Percentiles rank a stretch among this genome's conserved stretches.
phyloP scores from a whole-genome alignment of 768 basidiomycete species.

The Boletellus emodensis region DNA sequence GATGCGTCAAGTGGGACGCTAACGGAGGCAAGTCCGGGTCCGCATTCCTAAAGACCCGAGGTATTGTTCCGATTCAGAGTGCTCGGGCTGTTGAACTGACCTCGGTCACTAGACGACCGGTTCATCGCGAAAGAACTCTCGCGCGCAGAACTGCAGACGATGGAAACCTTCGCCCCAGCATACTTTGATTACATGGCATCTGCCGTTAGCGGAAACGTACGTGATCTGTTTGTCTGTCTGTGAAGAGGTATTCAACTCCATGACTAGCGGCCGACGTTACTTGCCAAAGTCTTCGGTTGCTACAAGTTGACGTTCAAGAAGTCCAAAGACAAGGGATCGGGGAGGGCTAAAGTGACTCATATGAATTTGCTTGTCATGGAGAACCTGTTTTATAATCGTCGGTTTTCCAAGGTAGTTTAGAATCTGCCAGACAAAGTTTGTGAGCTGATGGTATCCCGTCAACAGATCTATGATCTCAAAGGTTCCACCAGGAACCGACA shows the following conservation, averaged over 20 bases:
- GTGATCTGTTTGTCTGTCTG: conserved; percentile 23
- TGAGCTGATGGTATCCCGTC: neutral
- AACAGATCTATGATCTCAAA: conserved; percentile 93
- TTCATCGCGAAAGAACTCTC: conserved; percentile 98
- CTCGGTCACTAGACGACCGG: conserved; percentile 69
- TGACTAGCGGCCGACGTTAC: conserved; percentile 78
- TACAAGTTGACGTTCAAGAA: conserved; percentile 92
- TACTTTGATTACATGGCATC: conserved; percentile 99
- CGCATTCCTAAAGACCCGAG: conserved; percentile 92
- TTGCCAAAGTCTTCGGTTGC: conserved; percentile 96
- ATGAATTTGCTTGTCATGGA: conserved; percentile 99
- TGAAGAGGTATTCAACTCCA: conserved; percentile 4
- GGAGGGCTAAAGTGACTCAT: conserved; percentile 74
- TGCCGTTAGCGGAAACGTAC: conserved; percentile 79
- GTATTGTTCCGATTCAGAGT: conserved; percentile 37
- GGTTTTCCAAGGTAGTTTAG: conserved; percentile 73
- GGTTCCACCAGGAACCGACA: conserved; percentile 93
- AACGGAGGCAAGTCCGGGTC: conserved; percentile 96
- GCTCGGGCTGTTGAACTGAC: neutral
- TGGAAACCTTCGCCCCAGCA: conserved; percentile 95
- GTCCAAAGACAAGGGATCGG: conserved; percentile 57
- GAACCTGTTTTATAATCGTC: conserved; percentile 90
- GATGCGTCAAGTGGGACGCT: conserved; percentile 95
- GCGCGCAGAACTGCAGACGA: conserved; percentile 83
- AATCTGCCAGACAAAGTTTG: neutral